Conservation (phyloP, 1,284 basidiomycete genomes). For the Cutaneotrichosporon sp. region DNA sequence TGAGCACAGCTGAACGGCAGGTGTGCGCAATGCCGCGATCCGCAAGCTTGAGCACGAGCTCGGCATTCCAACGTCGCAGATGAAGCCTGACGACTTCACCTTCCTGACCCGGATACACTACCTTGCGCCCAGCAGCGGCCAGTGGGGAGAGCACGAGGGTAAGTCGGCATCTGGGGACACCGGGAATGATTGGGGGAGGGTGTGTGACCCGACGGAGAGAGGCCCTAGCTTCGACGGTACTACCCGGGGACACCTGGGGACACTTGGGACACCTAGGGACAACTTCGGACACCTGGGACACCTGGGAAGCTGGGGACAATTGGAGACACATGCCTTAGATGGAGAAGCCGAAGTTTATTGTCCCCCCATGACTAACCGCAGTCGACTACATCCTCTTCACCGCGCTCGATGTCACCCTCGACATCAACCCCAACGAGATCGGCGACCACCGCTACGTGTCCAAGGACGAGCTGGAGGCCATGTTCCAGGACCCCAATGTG, state of each 20-base stretch:
- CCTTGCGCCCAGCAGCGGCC: conserved; percentile 82
- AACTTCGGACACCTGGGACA: no score
- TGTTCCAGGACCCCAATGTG: conserved; percentile 77
- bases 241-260: no score
- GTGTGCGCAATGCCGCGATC: conserved; percentile 77
- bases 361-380: conserved; percentile 39
- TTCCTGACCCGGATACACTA: conserved; percentile 98
- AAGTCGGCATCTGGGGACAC: no score
- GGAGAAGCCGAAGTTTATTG: no score
- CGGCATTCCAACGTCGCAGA: conserved; percentile 68
- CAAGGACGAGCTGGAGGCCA: conserved; percentile 77
- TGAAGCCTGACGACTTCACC: conserved; percentile 80
- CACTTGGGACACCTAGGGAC: no score
- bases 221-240: no score
- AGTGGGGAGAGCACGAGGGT: conserved; percentile 99
- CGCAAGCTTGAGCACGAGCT: conserved; percentile 96
- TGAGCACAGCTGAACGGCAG: conserved; percentile 33
- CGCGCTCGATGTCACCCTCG: conserved; percentile 80
- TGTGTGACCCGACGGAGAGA: no score
- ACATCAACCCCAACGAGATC: conserved; percentile 86
- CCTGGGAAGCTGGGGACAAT: no score
- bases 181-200: no score
- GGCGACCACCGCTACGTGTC: conserved; percentile 86
- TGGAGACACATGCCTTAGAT: no score
- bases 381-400: conserved; percentile 98